A percentile compares a stretch with the other conserved stretches of the same genome.
phyloP scores from a whole-genome alignment of 495 filamentous ascomycete genomes.

The Diplogelasinospora grovesii region DNA sequence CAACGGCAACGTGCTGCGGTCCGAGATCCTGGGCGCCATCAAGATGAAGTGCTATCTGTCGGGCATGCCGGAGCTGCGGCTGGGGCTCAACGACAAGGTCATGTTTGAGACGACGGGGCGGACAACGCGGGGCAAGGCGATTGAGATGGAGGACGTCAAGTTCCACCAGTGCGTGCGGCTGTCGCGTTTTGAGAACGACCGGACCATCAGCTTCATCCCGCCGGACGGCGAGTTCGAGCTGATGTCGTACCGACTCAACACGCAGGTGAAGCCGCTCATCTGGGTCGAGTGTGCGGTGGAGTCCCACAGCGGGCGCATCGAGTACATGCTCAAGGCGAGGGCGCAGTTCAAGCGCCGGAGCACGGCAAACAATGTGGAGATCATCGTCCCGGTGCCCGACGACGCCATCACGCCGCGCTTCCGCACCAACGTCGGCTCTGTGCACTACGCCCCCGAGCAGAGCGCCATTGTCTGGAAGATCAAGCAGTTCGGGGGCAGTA shows the following conservation, averaged over 20 bases:
- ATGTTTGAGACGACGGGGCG: conserved; percentile 99
- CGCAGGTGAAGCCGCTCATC: conserved; percentile 95
- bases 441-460: conserved; percentile 98
- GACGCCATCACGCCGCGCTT: conserved; percentile 96
- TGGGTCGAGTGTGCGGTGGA: conserved; percentile 99
- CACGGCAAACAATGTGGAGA: conserved; percentile 98
- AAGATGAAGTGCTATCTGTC: conserved; percentile 99
- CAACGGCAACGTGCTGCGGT: conserved; percentile 91
- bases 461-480: conserved; percentile 99
- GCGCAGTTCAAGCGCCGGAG: conserved; percentile 97
- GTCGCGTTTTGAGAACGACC: conserved; percentile 94
- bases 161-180: conserved; percentile 98
- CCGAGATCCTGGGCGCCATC: conserved; percentile 93
- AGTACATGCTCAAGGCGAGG: conserved; percentile 98
- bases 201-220: conserved; percentile 98
- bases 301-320: conserved; percentile 88
- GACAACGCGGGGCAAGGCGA: conserved; percentile 90
- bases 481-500: conserved; percentile 97
- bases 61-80: conserved; percentile 93
- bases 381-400: conserved; percentile 93
- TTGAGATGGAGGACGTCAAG: conserved; percentile 99
- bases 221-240: conserved; percentile 98
- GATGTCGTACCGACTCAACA: conserved; percentile 99
- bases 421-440: conserved; percentile 92
- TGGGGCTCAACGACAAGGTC: conserved; percentile 97